Evolutionary conservation across 768 basidiomycete genomes (phyloP).

Genomic region (Pleurotus tuoliensis): DNA sequence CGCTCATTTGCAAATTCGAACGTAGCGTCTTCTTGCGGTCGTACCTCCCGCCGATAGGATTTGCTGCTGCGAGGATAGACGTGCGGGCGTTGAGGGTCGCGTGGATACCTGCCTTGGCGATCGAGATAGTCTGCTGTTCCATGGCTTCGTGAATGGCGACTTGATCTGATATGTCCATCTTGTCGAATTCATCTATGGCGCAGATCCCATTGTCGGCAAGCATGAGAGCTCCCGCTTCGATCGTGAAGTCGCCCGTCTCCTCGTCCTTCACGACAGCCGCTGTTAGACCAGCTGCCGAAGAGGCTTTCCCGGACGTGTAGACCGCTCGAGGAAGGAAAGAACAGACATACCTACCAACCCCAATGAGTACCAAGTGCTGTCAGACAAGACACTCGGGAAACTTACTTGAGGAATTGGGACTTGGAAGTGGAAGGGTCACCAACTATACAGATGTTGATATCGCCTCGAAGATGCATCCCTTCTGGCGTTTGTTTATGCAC

Average conservation of each 20-base stretch:
- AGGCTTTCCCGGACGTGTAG: constrained; percentile 99
- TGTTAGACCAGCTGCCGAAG: constrained; percentile 96
- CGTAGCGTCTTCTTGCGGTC: constrained; percentile 90
- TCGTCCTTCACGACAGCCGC: constrained; percentile 98
- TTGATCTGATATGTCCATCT: constrained; percentile 98
- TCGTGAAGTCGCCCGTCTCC: constrained; percentile 98
- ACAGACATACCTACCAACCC: constrained; percentile 77
- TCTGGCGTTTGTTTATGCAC: constrained; percentile 96
- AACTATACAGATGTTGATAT: constrained; percentile 97
- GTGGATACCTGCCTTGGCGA: constrained; percentile 98
- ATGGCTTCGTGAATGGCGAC: constrained; percentile 99
- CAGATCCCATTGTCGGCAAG: constrained; percentile 99
- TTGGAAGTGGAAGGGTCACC: constrained; percentile 98
- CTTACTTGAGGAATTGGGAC: constrained; percentile 96
- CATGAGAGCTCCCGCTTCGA: constrained; percentile 99
- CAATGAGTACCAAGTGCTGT: constrained; percentile 1
- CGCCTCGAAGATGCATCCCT: constrained; percentile 97
- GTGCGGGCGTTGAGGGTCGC: constrained; percentile 97
- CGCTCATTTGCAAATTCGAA: constrained; percentile 94
- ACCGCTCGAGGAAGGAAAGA: constrained; percentile 97
- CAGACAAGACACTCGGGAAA: constrained; percentile 9
- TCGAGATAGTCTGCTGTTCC: constrained; percentile 99
- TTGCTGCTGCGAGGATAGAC: constrained; percentile 95
- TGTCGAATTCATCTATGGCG: constrained; percentile 99
- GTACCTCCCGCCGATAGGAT: constrained; percentile 95